Percentiles rank a stretch among this genome's conserved stretches.
phyloP scores from a whole-genome alignment of 2,329 filamentous ascomycete species.

The Claviceps maximensis region DNA sequence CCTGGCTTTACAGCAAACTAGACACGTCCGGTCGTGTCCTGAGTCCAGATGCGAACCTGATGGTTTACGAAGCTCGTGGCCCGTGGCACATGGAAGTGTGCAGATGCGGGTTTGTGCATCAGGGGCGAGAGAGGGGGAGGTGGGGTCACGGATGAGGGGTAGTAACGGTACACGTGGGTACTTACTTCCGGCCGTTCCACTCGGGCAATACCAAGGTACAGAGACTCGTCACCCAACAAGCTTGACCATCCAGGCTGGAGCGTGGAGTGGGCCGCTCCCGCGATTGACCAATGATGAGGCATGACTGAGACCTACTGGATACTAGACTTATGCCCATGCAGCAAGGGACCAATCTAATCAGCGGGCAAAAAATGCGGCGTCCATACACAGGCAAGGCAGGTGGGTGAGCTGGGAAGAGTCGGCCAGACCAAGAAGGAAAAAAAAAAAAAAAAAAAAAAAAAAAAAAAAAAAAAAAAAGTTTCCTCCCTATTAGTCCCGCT shows the following conservation, averaged over 20 bases:
- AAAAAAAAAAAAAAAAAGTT: not conserved
- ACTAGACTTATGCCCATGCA: not conserved
- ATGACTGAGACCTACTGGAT: not conserved
- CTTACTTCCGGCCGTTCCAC: too few species aligned
- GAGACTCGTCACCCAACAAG: not conserved
- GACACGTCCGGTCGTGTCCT: not conserved
- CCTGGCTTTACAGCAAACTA: not conserved
- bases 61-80: not conserved
- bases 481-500: not conserved
- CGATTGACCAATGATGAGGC: conserved; percentile 4
- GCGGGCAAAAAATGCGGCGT: not conserved
- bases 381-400: too few species aligned
- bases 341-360: conserved; percentile 1
- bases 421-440: not conserved
- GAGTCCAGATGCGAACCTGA: not conserved
- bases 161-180: too few species aligned
- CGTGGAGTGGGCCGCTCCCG: not conserved
- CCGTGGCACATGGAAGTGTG: not conserved
- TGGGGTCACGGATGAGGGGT: too few species aligned
- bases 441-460: conserved; percentile 1
- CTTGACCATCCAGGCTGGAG: not conserved
- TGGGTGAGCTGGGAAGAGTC: not conserved
- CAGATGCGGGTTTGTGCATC: not conserved
- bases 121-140: not conserved
- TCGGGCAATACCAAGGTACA: not conserved